These are phyloP conservation scores for Vigna radiata DNA, from an alignment of 306 rosid genomes.

Conservation along the genomic window DNA sequence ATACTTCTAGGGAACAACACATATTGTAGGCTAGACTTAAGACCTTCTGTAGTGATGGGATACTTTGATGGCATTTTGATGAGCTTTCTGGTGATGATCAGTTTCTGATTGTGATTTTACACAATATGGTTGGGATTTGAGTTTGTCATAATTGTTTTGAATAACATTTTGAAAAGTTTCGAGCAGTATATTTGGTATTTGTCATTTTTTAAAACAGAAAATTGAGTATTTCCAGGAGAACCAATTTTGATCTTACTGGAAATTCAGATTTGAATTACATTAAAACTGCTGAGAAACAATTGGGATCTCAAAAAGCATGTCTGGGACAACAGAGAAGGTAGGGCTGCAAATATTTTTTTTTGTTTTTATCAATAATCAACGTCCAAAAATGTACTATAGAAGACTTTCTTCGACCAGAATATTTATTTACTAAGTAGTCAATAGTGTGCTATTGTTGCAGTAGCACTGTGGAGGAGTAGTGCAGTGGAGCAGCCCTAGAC, in stretches of 20 bases:
- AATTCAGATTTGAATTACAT: not conserved
- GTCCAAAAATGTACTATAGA: not conserved
- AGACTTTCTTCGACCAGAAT: no score
- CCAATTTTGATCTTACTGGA: not conserved
- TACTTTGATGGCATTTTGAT: not conserved
- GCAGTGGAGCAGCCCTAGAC: not conserved
- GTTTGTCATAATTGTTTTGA: not conserved
- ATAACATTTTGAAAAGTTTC: not conserved
- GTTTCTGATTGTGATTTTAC: not conserved
- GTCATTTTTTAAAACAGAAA: not conserved
- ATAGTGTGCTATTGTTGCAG: not conserved
- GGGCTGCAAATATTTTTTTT: not conserved
- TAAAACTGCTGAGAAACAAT: not conserved
- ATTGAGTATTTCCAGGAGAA: conserved; percentile 5
- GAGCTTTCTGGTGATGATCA: conserved; percentile 9
- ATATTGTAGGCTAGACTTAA: not conserved
- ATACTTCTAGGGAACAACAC: not conserved
- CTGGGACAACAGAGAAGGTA: not conserved
- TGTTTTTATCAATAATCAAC: not conserved
- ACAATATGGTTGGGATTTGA: conserved; percentile 3
- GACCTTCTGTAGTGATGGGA: not conserved
- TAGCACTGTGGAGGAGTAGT: not conserved
- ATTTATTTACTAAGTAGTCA: no score
- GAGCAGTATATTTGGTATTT: not conserved
- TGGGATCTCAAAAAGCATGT: not conserved